Conservation (phyloP, 164 flowering plant genomes). For the Buxus sempervirens region DNA sequence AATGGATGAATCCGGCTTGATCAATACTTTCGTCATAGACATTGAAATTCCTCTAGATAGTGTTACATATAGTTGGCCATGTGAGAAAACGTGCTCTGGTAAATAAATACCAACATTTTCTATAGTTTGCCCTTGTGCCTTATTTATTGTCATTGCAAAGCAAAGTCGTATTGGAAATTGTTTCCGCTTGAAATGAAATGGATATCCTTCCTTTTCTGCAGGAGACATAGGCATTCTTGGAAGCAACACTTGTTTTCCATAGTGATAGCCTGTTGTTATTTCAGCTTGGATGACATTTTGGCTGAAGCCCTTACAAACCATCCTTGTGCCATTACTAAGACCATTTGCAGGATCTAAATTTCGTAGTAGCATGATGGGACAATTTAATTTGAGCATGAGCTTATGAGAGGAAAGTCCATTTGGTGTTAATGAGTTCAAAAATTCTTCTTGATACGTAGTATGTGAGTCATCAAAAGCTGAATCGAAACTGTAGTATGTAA, state of each 20-base stretch:
- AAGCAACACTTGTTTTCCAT: conserved; percentile 3
- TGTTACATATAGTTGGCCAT: conserved; percentile 13
- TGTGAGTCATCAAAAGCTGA: neutral
- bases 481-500: conserved; percentile 1
- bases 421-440: no score
- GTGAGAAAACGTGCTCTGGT: neutral
- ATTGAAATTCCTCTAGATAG: conserved; percentile 1
- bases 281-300: conserved; percentile 13
- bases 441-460: neutral
- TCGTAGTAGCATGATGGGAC: conserved; percentile 10
- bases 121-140: conserved; percentile 19
- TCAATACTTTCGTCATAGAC: neutral
- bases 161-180: conserved; percentile 12
- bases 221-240: conserved; percentile 10
- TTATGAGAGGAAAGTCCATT: conserved; percentile 11
- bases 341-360: conserved; percentile 12
- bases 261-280: conserved; percentile 7
- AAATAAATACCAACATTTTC: neutral
- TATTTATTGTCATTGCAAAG: conserved; percentile 22
- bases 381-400: conserved; percentile 3
- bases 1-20: neutral
- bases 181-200: conserved; percentile 5
- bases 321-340: conserved; percentile 14
- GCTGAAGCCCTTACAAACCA: conserved; percentile 7
- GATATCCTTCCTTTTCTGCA: conserved; percentile 1